Conservation (phyloP, 2,329 filamentous ascomycete genomes). For the Pseudocercospora fuligena region DNA sequence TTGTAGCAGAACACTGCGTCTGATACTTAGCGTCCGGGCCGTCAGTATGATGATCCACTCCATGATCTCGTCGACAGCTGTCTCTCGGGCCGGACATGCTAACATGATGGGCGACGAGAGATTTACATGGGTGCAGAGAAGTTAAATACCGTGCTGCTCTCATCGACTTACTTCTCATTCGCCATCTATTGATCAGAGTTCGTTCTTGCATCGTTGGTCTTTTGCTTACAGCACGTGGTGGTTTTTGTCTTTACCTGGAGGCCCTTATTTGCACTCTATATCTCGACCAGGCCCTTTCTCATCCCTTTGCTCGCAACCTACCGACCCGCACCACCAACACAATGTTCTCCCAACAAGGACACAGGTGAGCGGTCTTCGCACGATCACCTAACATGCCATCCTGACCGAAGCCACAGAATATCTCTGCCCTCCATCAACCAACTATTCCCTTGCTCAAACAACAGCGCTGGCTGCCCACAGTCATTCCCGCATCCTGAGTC, state of each 20-base stretch:
- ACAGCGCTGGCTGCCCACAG: neutral
- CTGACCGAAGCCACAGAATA: neutral
- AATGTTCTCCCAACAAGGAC: neutral
- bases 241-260: constrained; percentile 16
- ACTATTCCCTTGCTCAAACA: neutral
- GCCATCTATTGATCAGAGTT: constrained; percentile 22
- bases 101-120: constrained; percentile 15
- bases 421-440: constrained; percentile 1
- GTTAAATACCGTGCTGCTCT: constrained; percentile 27
- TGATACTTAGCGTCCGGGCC: constrained; percentile 31
- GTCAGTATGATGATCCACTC: constrained; percentile 25
- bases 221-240: constrained; percentile 16
- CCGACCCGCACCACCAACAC: neutral
- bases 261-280: constrained; percentile 7
- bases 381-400: neutral
- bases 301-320: constrained; percentile 2
- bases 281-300: constrained; percentile 7
- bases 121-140: constrained; percentile 23
- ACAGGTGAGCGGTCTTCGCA: neutral
- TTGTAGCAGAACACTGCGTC: constrained; percentile 24
- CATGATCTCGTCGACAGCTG: constrained; percentile 27
- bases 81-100: constrained; percentile 19
- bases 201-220: constrained; percentile 22
- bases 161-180: constrained; percentile 17
- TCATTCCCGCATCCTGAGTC: neutral